Base-by-base conservation (phyloP, 352 stramenopile genomes). In the Blastocystis sp. region DNA sequence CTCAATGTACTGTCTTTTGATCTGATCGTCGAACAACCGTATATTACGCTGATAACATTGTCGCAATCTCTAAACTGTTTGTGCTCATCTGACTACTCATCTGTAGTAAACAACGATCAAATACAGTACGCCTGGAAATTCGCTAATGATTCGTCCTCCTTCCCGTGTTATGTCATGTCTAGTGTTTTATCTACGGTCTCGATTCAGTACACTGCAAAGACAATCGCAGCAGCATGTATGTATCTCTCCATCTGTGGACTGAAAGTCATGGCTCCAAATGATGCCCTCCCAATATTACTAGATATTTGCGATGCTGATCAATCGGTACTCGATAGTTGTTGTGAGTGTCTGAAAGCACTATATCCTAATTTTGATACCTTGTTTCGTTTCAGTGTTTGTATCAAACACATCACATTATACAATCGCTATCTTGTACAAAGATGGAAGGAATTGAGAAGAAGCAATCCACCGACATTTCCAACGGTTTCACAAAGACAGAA, bases 1-100 rank as follows among this genome's bases (percentile, higher is more conserved):
- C 56, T 84, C 11, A 84, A 84, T 47, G 73, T 84, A 5, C 3
- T 84, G 8, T 84, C 73, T 11, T 84, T 84, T 29, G 73, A 84
- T 64, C 73, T 84, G n/a, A 84, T 84, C 1, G 55, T 84, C 8
- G 73, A 84, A 18, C 73, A 84, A 11, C 73, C 73, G 8, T 84
- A 66, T 55, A 84, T 53, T 23, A 61, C 73, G 20, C 64, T 84
- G 11, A 66, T 84, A 43, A 29, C 39, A 7, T n/a, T 84, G 26
- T 43, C 47, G 20, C 18, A 26, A 84, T 43, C 50, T 84, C 43
- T 77, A 13, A 29, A 84, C 11, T n/a, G 55, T 37, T 9, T 34
- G 68, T 68, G 1, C 9, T 55, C n/a, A 15, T 73, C 20, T 7
- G 8, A 69, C 34, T 23, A 13, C 29, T 84, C 9, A 64, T 66